phyloP scores from a whole-genome alignment of 345 rosid species.

The Cochlearia excelsa region DNA sequence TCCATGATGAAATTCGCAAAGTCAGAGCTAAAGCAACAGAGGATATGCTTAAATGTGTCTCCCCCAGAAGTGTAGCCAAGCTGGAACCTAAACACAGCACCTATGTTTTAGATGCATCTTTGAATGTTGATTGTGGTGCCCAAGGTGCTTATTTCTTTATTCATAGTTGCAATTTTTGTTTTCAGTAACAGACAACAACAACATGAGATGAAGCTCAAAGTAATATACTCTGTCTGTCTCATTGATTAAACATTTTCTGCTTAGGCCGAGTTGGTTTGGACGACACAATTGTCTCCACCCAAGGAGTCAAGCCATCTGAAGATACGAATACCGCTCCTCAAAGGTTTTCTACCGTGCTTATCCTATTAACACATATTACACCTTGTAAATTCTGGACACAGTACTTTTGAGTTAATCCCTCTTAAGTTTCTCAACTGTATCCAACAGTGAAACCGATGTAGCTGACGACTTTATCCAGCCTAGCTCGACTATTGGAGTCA shows the following conservation, averaged over 20 bases:
- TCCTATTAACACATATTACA: conserved; percentile 13
- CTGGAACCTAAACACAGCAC: conserved; percentile 38
- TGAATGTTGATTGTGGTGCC: not conserved
- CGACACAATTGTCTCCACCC: conserved; percentile 14
- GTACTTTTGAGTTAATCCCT: conserved; percentile 4
- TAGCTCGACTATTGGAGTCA: conserved; percentile 18
- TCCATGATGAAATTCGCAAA: conserved; percentile 80
- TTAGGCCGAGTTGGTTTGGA: conserved; percentile 32
- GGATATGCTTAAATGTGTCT: conserved; percentile 57
- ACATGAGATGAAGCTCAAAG: too few species aligned
- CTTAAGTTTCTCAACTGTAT: conserved; percentile 9
- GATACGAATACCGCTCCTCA: conserved; percentile 21
- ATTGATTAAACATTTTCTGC: conserved; percentile 5
- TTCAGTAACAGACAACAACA: too few species aligned
- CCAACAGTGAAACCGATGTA: conserved; percentile 28
- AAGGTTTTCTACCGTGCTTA: conserved; percentile 27
- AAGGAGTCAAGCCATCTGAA: conserved; percentile 30
- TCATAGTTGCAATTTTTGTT: not conserved
- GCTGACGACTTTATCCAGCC: conserved; percentile 20
- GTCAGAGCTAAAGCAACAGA: conserved; percentile 89
- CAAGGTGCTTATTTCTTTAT: not conserved
- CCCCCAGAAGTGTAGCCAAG: conserved; percentile 47
- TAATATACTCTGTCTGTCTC: too few species aligned
- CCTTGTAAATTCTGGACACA: not conserved
- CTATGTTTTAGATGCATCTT: not conserved